Conservation (phyloP, 768 basidiomycete species). For the Tulasnella sp. region DNA sequence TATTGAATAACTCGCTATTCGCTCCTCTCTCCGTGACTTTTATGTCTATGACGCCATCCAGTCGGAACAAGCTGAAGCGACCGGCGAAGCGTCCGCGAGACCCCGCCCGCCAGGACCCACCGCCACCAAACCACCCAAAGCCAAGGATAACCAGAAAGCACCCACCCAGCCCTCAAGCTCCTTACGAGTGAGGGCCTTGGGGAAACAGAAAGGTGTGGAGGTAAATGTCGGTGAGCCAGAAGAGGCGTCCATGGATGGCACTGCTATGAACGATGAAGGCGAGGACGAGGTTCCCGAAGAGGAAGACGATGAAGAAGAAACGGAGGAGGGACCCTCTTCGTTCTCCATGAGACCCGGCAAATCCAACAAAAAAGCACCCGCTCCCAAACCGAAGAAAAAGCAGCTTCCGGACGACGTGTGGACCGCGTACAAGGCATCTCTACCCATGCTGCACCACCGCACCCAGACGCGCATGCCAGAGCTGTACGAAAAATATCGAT, state of each 20-base stretch:
- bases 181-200: neutral
- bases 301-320: neutral
- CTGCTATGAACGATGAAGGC: neutral
- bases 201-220: neutral
- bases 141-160: neutral
- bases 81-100: neutral
- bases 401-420: neutral
- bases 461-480: conserved; percentile 1
- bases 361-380: neutral
- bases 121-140: neutral
- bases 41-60: neutral
- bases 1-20: neutral
- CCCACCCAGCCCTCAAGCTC: neutral
- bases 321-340: neutral
- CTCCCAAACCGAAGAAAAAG: neutral
- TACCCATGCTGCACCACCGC: neutral
- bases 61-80: neutral
- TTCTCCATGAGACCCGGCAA: neutral
- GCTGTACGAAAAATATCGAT: neutral
- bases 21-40: neutral
- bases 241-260: neutral
- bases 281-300: neutral
- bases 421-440: neutral
- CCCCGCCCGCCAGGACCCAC: neutral
- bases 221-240: neutral